Base-by-base conservation (phyloP, 805 yeast species). In the Myxozyma mucilagina region DNA sequence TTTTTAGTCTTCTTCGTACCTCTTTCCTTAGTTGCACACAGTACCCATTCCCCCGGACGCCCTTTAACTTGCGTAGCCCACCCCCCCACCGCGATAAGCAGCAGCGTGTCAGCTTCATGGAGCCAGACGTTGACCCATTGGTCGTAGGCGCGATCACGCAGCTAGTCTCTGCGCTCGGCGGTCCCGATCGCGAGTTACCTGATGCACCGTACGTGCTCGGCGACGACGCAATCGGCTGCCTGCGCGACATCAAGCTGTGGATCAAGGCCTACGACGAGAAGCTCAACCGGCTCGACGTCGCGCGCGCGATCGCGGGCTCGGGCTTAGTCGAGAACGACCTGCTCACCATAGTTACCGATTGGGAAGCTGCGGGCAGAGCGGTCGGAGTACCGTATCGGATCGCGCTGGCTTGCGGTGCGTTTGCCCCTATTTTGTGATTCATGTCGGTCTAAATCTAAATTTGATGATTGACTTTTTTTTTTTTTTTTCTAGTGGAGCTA, bases 231-330 rank as follows among this genome's bases (percentile, higher is more conserved):
- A 67, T 81, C 35, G 91, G 91, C 0, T 90, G 97, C 74, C 75
- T 94, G 36, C 87, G 88, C 67, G 99, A 94, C 74, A 74, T 94
- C 63, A 90, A 90, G 71, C 80, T 88, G 67, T 93, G 98, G 97
- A 81, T 94, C 56, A 85, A 84, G 66, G 79, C 87, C 0, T 92
- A 89, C 49, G 98, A 93, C 73, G 94, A 89, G 59, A 80, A 80
- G 47, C 80, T 83, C 55, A 79, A 83, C 56, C 78, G 86, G 14
- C 86, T 85, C 79, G 90, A 87, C 62, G 97, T 93, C 4, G 96
- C 97, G 0, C 79, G 89, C 53, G 96, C 97, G 0, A 87, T 96
- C 64, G 88, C 90, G 4, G 93, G 89, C 56, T 84, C 88, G 13
- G 87, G 87, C 0, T 77, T 94, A 10, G 86, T 93, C 5, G 71